Base-by-base conservation (phyloP, 257 asterid species). In the Mitragyna speciosa region DNA sequence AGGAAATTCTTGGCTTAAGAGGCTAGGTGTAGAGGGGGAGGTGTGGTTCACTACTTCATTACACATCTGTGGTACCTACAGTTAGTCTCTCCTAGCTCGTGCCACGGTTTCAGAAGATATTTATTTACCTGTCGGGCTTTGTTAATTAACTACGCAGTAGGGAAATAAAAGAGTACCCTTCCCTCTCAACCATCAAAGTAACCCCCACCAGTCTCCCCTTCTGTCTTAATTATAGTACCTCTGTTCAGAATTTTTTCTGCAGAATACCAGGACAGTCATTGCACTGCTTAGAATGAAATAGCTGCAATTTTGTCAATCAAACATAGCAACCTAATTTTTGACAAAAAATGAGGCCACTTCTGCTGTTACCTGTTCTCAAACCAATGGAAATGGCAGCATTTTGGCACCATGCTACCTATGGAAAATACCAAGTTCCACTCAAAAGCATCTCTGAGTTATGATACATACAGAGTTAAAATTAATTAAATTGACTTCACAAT, bases 401-500 rank as follows among this genome's bases (percentile, higher is more conserved):
- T 72, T n/a, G n/a, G 41, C 41, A 36, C 4, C 4, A 39, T 28
- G 76, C 43, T 1, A 48, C 12, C 28, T 19, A 1, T 10, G 0
- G 4, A 56, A 10, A 20, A 20, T 26, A 22, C 64, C 64, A 22
- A 56, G 64, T 9, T 56, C 26, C 64, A 56, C 26, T 20, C 64
- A 56, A 26, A 56, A 61, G 67, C 67, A 14, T 10, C 22, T 19
- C n/a, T 61, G 11, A 61, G 67, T 10, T 16, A 61, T 24, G 4
- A 15, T 4, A n/a, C 15, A n/a, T 8, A n/a, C n/a, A 61, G 31
- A 26, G 67, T 8, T 24, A 61, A 61, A 61, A 5, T 51, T 28
- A 54, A 30, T 28, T n/a, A 22, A 47, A 26, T 74, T 74, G 78
- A 74, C 78, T 54, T 74, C 24, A 54, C 45, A 74, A 47, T 9